Conservation (phyloP, 768 basidiomycete genomes). For the Amanita thiersii region DNA sequence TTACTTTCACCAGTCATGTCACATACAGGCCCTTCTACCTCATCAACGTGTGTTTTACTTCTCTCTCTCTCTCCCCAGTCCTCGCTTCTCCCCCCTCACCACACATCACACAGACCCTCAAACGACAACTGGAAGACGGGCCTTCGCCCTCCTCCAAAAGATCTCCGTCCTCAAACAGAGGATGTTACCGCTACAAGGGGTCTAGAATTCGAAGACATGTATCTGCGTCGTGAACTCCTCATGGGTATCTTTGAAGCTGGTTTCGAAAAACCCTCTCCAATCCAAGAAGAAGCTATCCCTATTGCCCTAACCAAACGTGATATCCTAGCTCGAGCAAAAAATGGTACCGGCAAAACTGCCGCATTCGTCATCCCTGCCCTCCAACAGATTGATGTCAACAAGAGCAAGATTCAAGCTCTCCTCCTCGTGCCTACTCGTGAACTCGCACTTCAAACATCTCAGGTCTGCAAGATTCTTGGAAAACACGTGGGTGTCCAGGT, state of each 20-base stretch:
- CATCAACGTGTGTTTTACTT: constrained; percentile 20
- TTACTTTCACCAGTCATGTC: constrained; percentile 16
- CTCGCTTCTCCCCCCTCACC: not conserved
- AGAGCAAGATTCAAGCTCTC: constrained; percentile 89
- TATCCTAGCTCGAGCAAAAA: constrained; percentile 91
- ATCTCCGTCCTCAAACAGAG: constrained; percentile 90
- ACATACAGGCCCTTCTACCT: constrained; percentile 22
- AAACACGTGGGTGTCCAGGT: constrained; percentile 95
- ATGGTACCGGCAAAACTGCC: constrained; percentile 96
- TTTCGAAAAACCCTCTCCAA: constrained; percentile 93
- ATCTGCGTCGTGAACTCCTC: constrained; percentile 85
- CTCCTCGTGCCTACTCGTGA: constrained; percentile 98
- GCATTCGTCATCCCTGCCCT: constrained; percentile 98
- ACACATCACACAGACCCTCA: constrained; percentile 20
- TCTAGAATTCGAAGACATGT: constrained; percentile 93
- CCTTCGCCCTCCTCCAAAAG: constrained; percentile 84
- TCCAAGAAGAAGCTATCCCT: constrained; percentile 98
- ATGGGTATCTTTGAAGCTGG: constrained; percentile 99
- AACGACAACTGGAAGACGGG: constrained; percentile 61
- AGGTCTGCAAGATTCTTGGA: constrained; percentile 95
- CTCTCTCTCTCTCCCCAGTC: not conserved
- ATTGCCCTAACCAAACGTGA: constrained; percentile 91
- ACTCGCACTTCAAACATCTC: constrained; percentile 95
- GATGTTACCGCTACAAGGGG: constrained; percentile 94
- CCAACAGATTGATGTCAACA: constrained; percentile 80